A percentile compares a stretch with the other conserved stretches of the same genome.
These are phyloP conservation scores for Veloporphyrellus conicus DNA, from an alignment of 1,284 basidiomycete genomes.

Conservation along the genomic window DNA sequence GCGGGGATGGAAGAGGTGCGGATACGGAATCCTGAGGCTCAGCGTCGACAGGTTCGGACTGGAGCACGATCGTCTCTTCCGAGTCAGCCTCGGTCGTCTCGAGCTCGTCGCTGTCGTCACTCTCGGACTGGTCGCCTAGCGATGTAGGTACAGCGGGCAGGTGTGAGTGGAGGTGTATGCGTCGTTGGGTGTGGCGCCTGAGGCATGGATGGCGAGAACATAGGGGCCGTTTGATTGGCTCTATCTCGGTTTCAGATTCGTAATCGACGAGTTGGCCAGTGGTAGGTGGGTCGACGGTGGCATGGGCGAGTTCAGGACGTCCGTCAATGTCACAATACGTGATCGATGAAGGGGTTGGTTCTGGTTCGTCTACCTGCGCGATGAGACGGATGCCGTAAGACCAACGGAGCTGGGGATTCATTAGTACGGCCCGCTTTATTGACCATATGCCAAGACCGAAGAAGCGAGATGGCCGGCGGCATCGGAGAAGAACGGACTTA, in stretches of 20 bases:
- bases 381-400: conserved; percentile 81
- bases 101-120: conserved; percentile 19
- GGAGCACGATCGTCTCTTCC: conserved; percentile 18
- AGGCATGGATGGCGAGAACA: conserved; percentile 1
- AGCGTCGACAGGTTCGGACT: not conserved
- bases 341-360: conserved; percentile 5
- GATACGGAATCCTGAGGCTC: not conserved
- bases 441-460: not conserved
- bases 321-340: conserved; percentile 13
- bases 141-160: conserved; percentile 25
- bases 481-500: conserved; percentile 28
- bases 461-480: not conserved
- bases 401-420: conserved; percentile 67
- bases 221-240: not conserved
- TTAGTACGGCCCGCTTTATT: not conserved
- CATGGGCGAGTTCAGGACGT: not conserved
- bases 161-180: conserved; percentile 7
- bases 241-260: not conserved
- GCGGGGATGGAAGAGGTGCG: not conserved
- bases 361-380: conserved; percentile 62
- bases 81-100: conserved; percentile 24
- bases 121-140: conserved; percentile 26
- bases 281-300: not conserved
- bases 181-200: not conserved
- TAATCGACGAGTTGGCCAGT: conserved; percentile 11